These are phyloP conservation scores for Chlamydomonas sp. DNA, from an alignment of 139 green algal species.

Conservation along the genomic window DNA sequence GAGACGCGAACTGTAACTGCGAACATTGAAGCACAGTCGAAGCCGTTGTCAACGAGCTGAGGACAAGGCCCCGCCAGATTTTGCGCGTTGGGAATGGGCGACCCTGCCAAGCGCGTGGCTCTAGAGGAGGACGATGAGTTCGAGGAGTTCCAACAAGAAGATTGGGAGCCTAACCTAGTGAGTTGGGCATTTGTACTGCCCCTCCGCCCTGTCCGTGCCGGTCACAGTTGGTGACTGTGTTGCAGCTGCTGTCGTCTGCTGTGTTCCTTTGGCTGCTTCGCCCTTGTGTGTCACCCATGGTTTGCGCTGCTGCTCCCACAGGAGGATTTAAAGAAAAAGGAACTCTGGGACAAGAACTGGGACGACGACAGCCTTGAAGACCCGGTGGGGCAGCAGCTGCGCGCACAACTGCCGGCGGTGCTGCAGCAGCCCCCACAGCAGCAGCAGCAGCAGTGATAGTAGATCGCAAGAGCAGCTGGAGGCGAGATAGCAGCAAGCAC, in stretches of 20 bases:
- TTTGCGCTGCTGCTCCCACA: background rate
- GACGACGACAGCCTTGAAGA: constrained; percentile 45
- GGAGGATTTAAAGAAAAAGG: constrained; percentile 31
- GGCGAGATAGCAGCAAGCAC: background rate
- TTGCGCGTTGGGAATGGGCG: background rate
- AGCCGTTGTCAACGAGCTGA: no score
- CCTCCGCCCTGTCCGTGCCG: no score
- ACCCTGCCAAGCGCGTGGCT: constrained; percentile 19
- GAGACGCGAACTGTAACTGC: no score
- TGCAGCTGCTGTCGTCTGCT: no score
- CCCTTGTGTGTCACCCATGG: background rate
- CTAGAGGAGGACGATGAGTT: constrained; percentile 49
- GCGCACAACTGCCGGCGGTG: constrained; percentile 2
- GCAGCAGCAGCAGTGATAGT: constrained; percentile 8
- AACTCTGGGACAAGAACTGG: constrained; percentile 48
- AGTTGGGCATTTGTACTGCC: background rate
- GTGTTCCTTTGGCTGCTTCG: no score
- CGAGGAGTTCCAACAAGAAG: constrained; percentile 41
- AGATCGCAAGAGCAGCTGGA: background rate
- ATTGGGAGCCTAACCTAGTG: constrained; percentile 39
- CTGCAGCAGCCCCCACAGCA: background rate
- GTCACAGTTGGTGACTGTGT: no score
- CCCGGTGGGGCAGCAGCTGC: constrained; percentile 41
- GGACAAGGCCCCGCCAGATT: background rate
- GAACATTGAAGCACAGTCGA: no score